Percentiles rank a stretch among this genome's conserved stretches.
These are phyloP conservation scores for Annona squamosa DNA, from an alignment of 164 flowering plant species.

Conservation along the genomic window DNA sequence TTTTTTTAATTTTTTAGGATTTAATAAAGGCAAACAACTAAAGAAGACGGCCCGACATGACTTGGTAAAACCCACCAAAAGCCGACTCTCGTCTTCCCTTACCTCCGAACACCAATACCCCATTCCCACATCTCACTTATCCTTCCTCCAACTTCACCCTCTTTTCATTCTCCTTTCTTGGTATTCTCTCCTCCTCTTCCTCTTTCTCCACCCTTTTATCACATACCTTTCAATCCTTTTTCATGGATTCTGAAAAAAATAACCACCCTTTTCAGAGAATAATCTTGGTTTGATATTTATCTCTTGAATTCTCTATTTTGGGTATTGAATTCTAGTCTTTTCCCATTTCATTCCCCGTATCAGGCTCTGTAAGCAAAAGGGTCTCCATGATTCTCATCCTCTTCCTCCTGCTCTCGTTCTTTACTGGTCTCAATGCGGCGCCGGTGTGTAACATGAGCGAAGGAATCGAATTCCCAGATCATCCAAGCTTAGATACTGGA, in stretches of 20 bases:
- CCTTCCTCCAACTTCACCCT: not conserved
- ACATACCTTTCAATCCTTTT: not conserved
- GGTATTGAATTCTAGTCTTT: too few species aligned
- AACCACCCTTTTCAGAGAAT: not conserved
- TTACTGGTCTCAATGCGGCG: constrained; percentile 11
- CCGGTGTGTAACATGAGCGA: constrained; percentile 11
- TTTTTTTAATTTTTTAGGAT: too few species aligned
- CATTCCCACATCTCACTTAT: not conserved
- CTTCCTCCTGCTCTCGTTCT: constrained; percentile 17
- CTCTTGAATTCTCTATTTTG: not conserved
- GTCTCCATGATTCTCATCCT: constrained; percentile 3
- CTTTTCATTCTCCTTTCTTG: not conserved
- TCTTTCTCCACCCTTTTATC: not conserved
- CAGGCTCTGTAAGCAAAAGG: not conserved
- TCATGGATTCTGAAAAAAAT: not conserved
- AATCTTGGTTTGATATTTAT: not conserved
- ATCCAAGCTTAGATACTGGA: constrained; percentile 40
- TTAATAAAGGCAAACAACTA: not conserved
- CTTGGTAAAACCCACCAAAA: constrained; percentile 5
- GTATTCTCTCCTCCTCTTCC: not conserved
- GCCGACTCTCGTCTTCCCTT: not conserved
- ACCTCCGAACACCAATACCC: not conserved
- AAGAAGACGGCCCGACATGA: constrained; percentile 7
- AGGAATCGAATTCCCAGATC: constrained; percentile 46
- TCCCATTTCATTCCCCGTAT: not conserved